Evolutionary conservation across 192 early-diverging fungal genomes (phyloP).

Genomic region (Coemansia sp.): DNA sequence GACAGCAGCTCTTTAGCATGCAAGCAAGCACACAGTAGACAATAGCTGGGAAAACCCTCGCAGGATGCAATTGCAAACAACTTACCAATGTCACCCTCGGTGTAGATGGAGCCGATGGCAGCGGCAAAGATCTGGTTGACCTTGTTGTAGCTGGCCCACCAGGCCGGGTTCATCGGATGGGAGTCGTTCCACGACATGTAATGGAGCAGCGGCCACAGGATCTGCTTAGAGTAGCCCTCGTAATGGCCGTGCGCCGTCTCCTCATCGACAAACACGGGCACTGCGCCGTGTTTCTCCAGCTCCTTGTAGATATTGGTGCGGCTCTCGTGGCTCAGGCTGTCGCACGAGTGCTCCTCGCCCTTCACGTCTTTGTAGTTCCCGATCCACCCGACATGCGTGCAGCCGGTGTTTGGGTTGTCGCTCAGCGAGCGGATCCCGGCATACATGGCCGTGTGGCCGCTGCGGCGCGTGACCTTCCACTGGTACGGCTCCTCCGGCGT

Average conservation of each 20-base stretch:
- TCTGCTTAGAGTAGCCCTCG: slow-evolving; percentile 95
- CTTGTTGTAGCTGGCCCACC: slow-evolving; percentile 77
- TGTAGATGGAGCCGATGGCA: slow-evolving; percentile 66
- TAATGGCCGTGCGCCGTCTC: slow-evolving; percentile 76
- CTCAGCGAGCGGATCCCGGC: slow-evolving; percentile 71
- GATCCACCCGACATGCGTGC: slow-evolving; percentile 71
- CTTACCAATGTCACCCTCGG: slow-evolving; percentile 69
- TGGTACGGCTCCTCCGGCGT: slow-evolving; percentile 43
- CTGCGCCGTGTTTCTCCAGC: slow-evolving; percentile 54
- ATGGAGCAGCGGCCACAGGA: slow-evolving; percentile 95
- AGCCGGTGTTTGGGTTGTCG: slow-evolving; percentile 53
- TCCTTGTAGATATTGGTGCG: slow-evolving; percentile 53
- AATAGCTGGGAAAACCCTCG: too few species aligned
- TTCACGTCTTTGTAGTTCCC: slow-evolving; percentile 59
- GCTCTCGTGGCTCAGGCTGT: slow-evolving; percentile 52
- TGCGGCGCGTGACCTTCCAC: slow-evolving; percentile 56
- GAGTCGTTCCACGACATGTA: slow-evolving; percentile 85
- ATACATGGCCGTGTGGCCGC: slow-evolving; percentile 88
- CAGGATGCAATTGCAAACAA: too few species aligned
- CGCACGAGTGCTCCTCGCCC: slow-evolving; percentile 55
- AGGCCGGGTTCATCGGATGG: slow-evolving; percentile 57
- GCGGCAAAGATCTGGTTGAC: slow-evolving; percentile 79
- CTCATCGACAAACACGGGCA: slow-evolving; percentile 78
- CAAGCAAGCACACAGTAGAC: too few species aligned
- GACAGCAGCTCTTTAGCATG: too few species aligned